Evolutionary conservation across 352 stramenopile species (phyloP), one percentile per base, ranked within the genome.

Genomic region (Phytophthora idaei): DNA sequence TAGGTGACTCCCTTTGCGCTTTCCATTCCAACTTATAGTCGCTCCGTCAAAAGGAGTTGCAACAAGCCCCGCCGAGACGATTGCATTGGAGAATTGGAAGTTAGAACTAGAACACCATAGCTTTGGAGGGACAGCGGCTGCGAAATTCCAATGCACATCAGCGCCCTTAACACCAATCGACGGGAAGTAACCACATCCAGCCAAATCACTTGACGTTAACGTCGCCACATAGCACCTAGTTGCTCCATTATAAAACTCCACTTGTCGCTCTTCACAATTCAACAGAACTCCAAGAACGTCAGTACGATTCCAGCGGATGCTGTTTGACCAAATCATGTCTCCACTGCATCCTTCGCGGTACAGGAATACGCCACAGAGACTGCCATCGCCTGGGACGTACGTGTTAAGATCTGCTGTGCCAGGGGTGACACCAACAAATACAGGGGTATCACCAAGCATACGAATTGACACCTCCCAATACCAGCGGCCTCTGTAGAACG

Each of bases 381-480:
- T 48, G 21, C n/a, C n/a, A 42, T 71, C 64, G 5, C 46, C 47
- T 27, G 57, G 49, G 5, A 41, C 28, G 45, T 73, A 80, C 7
- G 41, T 68, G 55, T 94, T 94, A 12, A 96, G 64, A 63, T 96
- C 88, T 27, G 73, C 71, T 25, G 67, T 68, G 25, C 78, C 81
- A 42, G 67, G 71, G 1, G 73, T 78, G 14, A 94, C 66, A 11
- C 89, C 89, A 29, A 96, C 71, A 81, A 93, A 94, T 2, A 96
- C 73, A 25, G 89, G 81, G 15, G 54, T 75, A 32, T 83, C 73
- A 50, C 62, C 68, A 73, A 93, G 63, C 9, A 66, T 42, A 41
- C 77, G 69, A 32, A 92, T 72, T 6, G 77, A 84, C 0, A 94
- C 70, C 50, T 96, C 81, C 85, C 86, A 96, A 68, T 92, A 96